phyloP scores from a whole-genome alignment of 805 yeast genomes.

The Tanozyma kutaoensis region DNA sequence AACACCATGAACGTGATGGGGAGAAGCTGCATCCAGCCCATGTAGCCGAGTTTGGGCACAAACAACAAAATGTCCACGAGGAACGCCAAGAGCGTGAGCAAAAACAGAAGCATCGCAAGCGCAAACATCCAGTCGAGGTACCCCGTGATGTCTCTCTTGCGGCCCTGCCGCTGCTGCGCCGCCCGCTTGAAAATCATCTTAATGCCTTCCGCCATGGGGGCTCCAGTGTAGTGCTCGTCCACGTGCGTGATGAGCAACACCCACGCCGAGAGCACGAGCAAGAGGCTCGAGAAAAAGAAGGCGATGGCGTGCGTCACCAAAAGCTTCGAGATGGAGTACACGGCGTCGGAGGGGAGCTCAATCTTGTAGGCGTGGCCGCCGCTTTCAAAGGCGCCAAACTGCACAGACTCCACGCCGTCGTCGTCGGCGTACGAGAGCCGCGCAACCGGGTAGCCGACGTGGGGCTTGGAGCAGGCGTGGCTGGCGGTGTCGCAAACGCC shows the following conservation, averaged over 20 bases:
- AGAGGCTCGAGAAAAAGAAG: slow-evolving; percentile 15
- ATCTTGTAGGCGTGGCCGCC: slow-evolving; percentile 9
- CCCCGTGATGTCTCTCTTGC: slow-evolving; percentile 2
- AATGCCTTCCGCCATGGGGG: background rate
- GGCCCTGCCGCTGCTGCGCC: too few species aligned
- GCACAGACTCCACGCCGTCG: too few species aligned
- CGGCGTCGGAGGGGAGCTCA: slow-evolving; percentile 25
- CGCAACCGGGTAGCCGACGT: slow-evolving; percentile 21
- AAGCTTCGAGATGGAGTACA: slow-evolving; percentile 25
- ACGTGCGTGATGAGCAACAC: background rate
- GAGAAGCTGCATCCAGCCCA: slow-evolving; percentile 74
- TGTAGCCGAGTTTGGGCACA: slow-evolving; percentile 61
- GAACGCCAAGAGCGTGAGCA: slow-evolving; percentile 60
- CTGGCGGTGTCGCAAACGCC: slow-evolving; percentile 21
- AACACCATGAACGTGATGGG: slow-evolving; percentile 55
- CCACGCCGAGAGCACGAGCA: too few species aligned
- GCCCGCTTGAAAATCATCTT: too few species aligned
- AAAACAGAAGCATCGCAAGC: slow-evolving; percentile 54
- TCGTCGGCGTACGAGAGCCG: too few species aligned
- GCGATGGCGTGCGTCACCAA: slow-evolving; percentile 28
- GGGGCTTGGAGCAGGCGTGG: slow-evolving; percentile 17
- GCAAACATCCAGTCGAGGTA: slow-evolving; percentile 40
- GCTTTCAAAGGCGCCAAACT: slow-evolving; percentile 2
- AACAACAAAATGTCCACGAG: slow-evolving; percentile 74
- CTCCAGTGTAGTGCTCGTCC: background rate